phyloP scores from a whole-genome alignment of 2,329 filamentous ascomycete species.

The Boeremia exigua region DNA sequence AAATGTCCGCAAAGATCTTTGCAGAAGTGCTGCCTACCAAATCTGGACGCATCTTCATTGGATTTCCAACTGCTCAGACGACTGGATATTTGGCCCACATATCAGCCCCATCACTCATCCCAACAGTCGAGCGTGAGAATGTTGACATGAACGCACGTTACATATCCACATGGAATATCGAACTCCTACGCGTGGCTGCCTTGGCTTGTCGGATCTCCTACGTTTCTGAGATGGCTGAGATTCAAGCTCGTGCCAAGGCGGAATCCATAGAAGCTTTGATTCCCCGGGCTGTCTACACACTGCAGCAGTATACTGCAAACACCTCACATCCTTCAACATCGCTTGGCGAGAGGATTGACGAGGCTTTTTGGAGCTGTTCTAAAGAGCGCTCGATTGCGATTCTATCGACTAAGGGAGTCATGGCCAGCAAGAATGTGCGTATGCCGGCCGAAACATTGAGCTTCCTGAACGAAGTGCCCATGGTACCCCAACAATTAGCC shows the following conservation, averaged over 20 bases:
- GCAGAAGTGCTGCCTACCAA: conserved; percentile 87
- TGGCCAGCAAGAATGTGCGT: conserved; percentile 83
- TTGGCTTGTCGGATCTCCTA: conserved; percentile 90
- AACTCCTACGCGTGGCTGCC: conserved; percentile 88
- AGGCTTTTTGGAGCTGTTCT: conserved; percentile 94
- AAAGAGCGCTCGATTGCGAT: conserved; percentile 79
- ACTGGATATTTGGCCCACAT: conserved; percentile 94
- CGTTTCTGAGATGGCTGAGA: conserved; percentile 75
- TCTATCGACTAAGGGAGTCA: conserved; percentile 83
- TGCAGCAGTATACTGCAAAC: conserved; percentile 85
- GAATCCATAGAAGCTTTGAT: conserved; percentile 66
- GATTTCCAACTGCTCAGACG: conserved; percentile 96
- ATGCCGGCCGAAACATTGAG: conserved; percentile 72
- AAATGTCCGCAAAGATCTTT: conserved; percentile 78
- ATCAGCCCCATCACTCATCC: conserved; percentile 93
- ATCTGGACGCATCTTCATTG: conserved; percentile 92
- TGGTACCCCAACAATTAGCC: conserved; percentile 78
- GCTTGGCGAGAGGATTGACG: conserved; percentile 86
- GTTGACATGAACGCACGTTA: conserved; percentile 96
- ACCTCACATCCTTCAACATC: conserved; percentile 88
- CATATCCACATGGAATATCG: conserved; percentile 93
- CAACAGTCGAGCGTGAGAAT: conserved; percentile 94
- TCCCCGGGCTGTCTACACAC: conserved; percentile 79
- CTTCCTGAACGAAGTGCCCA: conserved; percentile 88
- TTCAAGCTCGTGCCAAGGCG: conserved; percentile 65